phyloP scores from a whole-genome alignment of 805 yeast genomes.

The Starmerella ratchasimensis region DNA sequence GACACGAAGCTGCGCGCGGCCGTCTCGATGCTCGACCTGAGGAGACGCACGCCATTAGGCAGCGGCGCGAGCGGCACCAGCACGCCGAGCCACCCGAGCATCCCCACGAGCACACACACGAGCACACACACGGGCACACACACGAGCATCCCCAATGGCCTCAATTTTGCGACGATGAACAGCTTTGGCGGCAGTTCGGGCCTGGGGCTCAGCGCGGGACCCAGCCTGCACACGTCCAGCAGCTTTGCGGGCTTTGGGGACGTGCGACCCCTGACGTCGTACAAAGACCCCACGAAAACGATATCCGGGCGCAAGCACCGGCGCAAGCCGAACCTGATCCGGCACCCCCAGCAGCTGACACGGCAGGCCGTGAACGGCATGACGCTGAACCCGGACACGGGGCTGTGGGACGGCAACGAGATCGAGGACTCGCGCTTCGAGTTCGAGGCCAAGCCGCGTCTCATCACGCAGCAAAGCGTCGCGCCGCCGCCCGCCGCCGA shows the following conservation, averaged over 20 bases:
- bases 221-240: background rate
- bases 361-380: slow-evolving; percentile 20
- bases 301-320: background rate
- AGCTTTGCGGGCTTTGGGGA: too few relatives aligned
- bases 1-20: slow-evolving; percentile 12
- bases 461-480: slow-evolving; percentile 10
- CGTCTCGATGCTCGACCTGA: slow-evolving; percentile 16
- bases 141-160: too few relatives aligned
- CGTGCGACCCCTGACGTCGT: slow-evolving; percentile 20
- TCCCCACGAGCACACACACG: too few relatives aligned
- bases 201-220: too few relatives aligned
- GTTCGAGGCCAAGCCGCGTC: slow-evolving; percentile 8
- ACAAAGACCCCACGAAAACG: slow-evolving; percentile 16
- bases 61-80: too few relatives aligned
- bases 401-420: slow-evolving; percentile 23
- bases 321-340: slow-evolving; percentile 11
- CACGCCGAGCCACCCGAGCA: too few relatives aligned
- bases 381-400: slow-evolving; percentile 20
- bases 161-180: too few relatives aligned
- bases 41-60: too few relatives aligned
- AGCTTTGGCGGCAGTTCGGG: too few relatives aligned
- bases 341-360: slow-evolving; percentile 11
- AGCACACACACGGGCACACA: too few relatives aligned
- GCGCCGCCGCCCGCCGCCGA: background rate
- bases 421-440: slow-evolving; percentile 18